These are phyloP conservation scores for Irpex rosettiformis DNA, from an alignment of 1,284 basidiomycete genomes.

Conservation along the genomic window DNA sequence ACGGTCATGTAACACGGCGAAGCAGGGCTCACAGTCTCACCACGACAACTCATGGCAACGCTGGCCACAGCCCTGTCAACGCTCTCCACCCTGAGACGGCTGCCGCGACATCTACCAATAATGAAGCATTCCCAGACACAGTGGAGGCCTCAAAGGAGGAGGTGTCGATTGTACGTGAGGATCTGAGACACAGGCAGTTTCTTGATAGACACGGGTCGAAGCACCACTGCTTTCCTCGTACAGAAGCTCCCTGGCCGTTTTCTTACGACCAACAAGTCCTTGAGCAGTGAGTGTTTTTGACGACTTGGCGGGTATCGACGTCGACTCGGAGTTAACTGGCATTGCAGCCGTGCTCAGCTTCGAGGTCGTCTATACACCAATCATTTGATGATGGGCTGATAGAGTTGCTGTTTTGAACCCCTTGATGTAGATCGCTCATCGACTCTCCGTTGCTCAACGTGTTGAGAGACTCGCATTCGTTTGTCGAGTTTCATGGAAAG, in stretches of 20 bases:
- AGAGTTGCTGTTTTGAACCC: neutral
- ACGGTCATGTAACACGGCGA: neutral
- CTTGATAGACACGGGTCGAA: conserved; percentile 48
- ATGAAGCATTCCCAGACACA: neutral
- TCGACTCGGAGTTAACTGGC: neutral
- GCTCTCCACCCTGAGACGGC: neutral
- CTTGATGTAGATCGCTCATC: conserved; percentile 10
- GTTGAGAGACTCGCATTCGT: conserved; percentile 4
- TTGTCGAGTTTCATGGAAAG: conserved; percentile 11
- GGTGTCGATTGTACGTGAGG: neutral
- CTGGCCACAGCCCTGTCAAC: neutral
- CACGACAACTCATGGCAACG: neutral
- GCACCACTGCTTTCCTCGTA: conserved; percentile 56
- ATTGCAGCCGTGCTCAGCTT: neutral
- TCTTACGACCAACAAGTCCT: conserved; percentile 58
- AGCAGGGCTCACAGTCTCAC: neutral
- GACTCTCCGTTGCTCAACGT: conserved; percentile 13
- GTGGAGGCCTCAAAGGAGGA: neutral
- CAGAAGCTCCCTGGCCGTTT: conserved; percentile 66
- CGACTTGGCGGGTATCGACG: neutral
- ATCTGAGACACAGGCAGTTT: neutral
- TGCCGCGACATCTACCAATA: neutral
- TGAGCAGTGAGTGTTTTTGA: conserved; percentile 49
- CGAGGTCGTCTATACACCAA: neutral
- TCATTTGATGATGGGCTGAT: neutral